Base-by-base conservation (phyloP, 2,329 filamentous ascomycete genomes). In the Hortaea sp. region DNA sequence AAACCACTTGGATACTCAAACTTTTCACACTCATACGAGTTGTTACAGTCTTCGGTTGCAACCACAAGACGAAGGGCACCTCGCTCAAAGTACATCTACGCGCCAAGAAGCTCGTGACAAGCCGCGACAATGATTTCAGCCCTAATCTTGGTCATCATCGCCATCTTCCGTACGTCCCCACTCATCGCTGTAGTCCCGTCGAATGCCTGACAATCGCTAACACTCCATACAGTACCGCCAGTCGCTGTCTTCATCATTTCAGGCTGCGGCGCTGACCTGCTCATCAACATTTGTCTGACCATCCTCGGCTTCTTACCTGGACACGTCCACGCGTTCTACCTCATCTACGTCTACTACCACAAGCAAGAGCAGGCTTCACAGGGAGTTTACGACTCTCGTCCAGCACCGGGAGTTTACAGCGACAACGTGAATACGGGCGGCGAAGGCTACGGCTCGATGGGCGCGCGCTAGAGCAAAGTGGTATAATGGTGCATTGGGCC, bases 331-430 rank as follows among this genome's bases (percentile, higher is more conserved):
- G 43, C 41, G 9, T 51, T 51, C 42, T 51, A 89, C 63, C 55
- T 88, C 50, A 80, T 88, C 66, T 94, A 88, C 63, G 73, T 94
- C 51, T 94, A 89, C 69, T 90, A 83, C 65, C 78, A 86, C 58
- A 82, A 83, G 35, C 76, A 74, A 44, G 81, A 86, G 55, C 76
- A 81, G 61, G 73, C 75, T 2, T 67, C 72, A 40, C 69, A 76
- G 31, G 84, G 84, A 5, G 69, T 72, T 7, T 72, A 73, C 49
- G 68, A 74, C 13, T 68, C 71, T 4, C 59, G 66, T 6, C 74
- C 72, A 2, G 83, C 83, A 1, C 79, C 84, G 0, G 83, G 83
- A 29, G 76, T 89, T 12, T 89, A 83, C 63, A 85, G 79, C 56
- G 75, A 84, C 32, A 76, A 77, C 32, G 77, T 89, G n/a, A 82